Evolutionary conservation across 2,329 filamentous ascomycete species (phyloP).

Genomic region (Penicillium sclerotiorum): DNA sequence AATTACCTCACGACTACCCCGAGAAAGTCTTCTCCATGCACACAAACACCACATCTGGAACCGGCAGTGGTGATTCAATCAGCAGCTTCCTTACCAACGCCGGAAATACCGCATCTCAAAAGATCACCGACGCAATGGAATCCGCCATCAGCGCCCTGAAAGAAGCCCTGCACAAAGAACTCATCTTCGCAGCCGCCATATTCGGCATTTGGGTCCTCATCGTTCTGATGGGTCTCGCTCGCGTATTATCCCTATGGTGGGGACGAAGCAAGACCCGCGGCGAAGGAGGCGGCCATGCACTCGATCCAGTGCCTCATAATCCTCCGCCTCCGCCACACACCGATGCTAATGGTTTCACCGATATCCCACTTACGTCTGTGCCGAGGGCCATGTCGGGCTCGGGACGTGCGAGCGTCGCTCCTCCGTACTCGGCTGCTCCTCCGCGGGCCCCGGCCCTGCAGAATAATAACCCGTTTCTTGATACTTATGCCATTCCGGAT

Average conservation of each 20-base stretch:
- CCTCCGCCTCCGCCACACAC: slow-evolving; percentile 9
- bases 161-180: slow-evolving; percentile 71
- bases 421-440: slow-evolving; percentile 28
- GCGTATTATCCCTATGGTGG: slow-evolving; percentile 65
- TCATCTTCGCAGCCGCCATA: slow-evolving; percentile 75
- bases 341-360: slow-evolving; percentile 35
- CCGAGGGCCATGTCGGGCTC: slow-evolving; percentile 22
- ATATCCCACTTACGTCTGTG: slow-evolving; percentile 41
- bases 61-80: too few species aligned
- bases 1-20: too few species aligned
- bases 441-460: slow-evolving; percentile 10
- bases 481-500: slow-evolving; percentile 25
- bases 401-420: slow-evolving; percentile 24
- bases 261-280: slow-evolving; percentile 62
- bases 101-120: slow-evolving; percentile 72
- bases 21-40: too few species aligned
- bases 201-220: slow-evolving; percentile 77
- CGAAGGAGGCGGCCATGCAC: slow-evolving; percentile 57
- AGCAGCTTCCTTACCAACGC: slow-evolving; percentile 86
- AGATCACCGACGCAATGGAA: slow-evolving; percentile 75
- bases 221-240: slow-evolving; percentile 71
- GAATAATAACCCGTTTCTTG: slow-evolving; percentile 6
- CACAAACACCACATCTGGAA: too few species aligned
- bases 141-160: slow-evolving; percentile 69
- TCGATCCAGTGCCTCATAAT: slow-evolving; percentile 14